Percentiles rank a stretch among this genome's conserved stretches.
phyloP scores from a whole-genome alignment of 2,329 filamentous ascomycete species.

The Aspergillus carbonarius region DNA sequence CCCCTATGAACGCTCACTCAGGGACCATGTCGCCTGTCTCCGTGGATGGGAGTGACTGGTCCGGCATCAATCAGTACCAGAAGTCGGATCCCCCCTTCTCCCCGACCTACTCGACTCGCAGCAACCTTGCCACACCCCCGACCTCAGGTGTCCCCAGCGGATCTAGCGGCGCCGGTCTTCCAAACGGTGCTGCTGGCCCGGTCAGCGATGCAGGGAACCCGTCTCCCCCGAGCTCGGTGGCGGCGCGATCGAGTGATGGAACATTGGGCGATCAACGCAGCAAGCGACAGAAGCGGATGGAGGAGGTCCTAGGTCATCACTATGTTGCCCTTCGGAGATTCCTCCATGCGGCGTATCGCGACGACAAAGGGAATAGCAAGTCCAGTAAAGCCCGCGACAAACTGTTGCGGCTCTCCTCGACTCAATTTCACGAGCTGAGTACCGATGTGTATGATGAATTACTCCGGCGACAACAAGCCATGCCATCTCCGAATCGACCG shows the following conservation, averaged over 20 bases:
- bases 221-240: conserved; percentile 86
- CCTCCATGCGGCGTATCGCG: conserved; percentile 67
- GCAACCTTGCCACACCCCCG: conserved; percentile 64
- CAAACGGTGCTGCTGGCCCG: conserved; percentile 25
- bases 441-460: conserved; percentile 98
- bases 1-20: conserved; percentile 69
- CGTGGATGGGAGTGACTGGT: conserved; percentile 79
- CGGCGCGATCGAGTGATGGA: conserved; percentile 71
- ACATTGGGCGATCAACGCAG: conserved; percentile 65
- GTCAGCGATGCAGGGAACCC: conserved; percentile 51
- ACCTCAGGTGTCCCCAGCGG: conserved; percentile 60
- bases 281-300: conserved; percentile 58
- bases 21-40: conserved; percentile 79
- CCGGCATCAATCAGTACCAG: conserved; percentile 67
- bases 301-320: conserved; percentile 75
- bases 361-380: conserved; percentile 72
- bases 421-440: conserved; percentile 96
- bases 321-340: conserved; percentile 77
- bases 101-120: conserved; percentile 50
- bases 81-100: conserved; percentile 43
- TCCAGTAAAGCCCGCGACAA: conserved; percentile 94
- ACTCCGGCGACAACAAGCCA: conserved; percentile 74
- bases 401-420: conserved; percentile 79
- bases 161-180: conserved; percentile 52
- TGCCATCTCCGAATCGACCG: conserved; percentile 45